Percentiles rank a stretch among this genome's conserved stretches.
These are phyloP conservation scores for Cryptococcus sp. DNA, from an alignment of 1,284 basidiomycete species.

Conservation along the genomic window DNA sequence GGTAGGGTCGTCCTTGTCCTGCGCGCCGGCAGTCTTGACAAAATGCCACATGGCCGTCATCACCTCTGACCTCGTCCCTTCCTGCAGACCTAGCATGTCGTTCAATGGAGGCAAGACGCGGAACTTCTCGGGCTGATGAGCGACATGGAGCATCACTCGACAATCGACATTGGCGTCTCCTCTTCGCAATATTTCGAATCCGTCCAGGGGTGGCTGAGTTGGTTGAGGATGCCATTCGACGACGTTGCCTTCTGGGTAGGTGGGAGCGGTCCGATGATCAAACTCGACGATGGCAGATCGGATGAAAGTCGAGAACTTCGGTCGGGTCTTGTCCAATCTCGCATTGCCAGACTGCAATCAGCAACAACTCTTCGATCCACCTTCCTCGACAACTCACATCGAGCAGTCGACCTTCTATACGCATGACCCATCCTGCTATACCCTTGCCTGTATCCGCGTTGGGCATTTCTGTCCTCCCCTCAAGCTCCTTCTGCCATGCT, in stretches of 20 bases:
- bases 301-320: conserved; percentile 82
- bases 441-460: conserved; percentile 64
- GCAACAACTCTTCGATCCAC: neutral
- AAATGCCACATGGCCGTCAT: conserved; percentile 88
- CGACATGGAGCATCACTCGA: conserved; percentile 72
- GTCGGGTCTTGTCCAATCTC: conserved; percentile 63
- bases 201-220: conserved; percentile 65
- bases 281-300: conserved; percentile 81
- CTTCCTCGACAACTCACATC: no score
- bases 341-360: conserved; percentile 50
- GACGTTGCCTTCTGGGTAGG: conserved; percentile 64
- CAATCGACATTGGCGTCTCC: conserved; percentile 73
- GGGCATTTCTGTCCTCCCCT: conserved; percentile 11
- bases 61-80: conserved; percentile 77
- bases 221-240: conserved; percentile 55
- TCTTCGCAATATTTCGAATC: conserved; percentile 78
- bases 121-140: conserved; percentile 81
- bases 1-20: conserved; percentile 83
- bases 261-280: conserved; percentile 66
- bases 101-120: conserved; percentile 74
- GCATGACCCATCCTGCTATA: conserved; percentile 84
- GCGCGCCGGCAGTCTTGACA: conserved; percentile 77
- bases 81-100: conserved; percentile 69
- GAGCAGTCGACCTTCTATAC: conserved; percentile 80
- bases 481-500: conserved; percentile 60